These are phyloP conservation scores for Bromus sterilis DNA, from an alignment of 176 grass and related monocot species.

Conservation along the genomic window DNA sequence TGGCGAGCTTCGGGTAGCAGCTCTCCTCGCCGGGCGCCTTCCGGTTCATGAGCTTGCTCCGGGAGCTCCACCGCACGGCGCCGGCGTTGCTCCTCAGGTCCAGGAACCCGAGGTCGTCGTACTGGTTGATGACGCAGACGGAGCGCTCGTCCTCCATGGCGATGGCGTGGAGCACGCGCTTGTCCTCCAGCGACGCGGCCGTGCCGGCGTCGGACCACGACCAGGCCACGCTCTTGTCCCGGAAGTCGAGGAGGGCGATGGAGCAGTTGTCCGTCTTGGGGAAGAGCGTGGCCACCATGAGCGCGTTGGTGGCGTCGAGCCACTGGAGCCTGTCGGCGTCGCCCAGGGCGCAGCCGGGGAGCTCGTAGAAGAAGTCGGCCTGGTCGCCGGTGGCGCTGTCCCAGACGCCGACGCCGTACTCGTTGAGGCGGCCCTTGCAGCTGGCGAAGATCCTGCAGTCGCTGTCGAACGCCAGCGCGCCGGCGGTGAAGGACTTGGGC, in stretches of 20 bases:
- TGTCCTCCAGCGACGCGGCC: slow-evolving; percentile 63
- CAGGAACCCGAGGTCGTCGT: slow-evolving; percentile 94
- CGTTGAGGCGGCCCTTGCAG: slow-evolving; percentile 88
- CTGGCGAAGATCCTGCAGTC: slow-evolving; percentile 62
- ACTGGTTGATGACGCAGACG: slow-evolving; percentile 91
- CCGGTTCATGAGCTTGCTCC: slow-evolving; percentile 85
- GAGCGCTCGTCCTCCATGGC: slow-evolving; percentile 73
- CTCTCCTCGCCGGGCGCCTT: slow-evolving; percentile 77
- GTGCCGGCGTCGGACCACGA: slow-evolving; percentile 84
- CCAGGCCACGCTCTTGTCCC: slow-evolving; percentile 62
- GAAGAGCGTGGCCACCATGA: slow-evolving; percentile 92
- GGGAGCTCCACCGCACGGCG: slow-evolving; percentile 82
- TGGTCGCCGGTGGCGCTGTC: slow-evolving; percentile 72
- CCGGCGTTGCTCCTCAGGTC: slow-evolving; percentile 46
- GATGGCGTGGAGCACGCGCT: slow-evolving; percentile 93
- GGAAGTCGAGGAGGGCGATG: slow-evolving; percentile 84
- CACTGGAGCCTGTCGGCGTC: slow-evolving; percentile 97
- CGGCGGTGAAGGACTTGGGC: slow-evolving; percentile 77
- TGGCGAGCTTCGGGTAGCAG: slow-evolving; percentile 94
- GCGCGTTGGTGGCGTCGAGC: slow-evolving; percentile 42
- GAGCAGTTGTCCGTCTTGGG: slow-evolving; percentile 83
- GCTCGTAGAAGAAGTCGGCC: slow-evolving; percentile 88
- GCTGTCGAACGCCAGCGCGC: slow-evolving; percentile 54
- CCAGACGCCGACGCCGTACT: slow-evolving; percentile 91
- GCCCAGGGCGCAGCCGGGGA: slow-evolving; percentile 49